Conservation (phyloP, 2,329 filamentous ascomycete species). For the Talaromyces islandicus region DNA sequence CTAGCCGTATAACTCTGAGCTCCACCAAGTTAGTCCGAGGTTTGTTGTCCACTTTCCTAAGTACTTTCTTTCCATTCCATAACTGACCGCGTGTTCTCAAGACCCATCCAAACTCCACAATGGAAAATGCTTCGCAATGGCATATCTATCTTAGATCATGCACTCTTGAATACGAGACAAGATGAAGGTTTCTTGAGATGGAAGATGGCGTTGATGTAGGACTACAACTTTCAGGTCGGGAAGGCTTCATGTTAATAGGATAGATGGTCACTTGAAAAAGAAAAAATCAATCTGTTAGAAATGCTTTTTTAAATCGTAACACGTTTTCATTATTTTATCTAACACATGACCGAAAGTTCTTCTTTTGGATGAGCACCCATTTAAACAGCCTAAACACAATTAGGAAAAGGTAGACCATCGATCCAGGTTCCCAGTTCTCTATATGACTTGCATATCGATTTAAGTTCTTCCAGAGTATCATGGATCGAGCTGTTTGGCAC, state of each 20-base stretch:
- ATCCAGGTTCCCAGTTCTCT: slow-evolving; percentile 37
- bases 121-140: not conserved
- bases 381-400: not conserved
- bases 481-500: slow-evolving; percentile 37
- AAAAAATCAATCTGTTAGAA: not conserved
- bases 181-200: not conserved
- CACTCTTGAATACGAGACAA: not conserved
- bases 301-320: not conserved
- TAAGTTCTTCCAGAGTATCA: slow-evolving; percentile 26
- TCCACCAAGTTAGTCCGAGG: slow-evolving; percentile 35
- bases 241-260: not conserved
- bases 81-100: slow-evolving; percentile 12
- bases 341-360: not conserved
- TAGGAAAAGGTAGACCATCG: slow-evolving; percentile 20
- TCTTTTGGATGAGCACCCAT: not conserved
- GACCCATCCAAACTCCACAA: slow-evolving; percentile 42
- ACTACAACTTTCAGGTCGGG: not conserved
- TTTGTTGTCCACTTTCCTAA: slow-evolving; percentile 14
- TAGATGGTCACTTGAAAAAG: not conserved
- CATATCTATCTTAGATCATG: not conserved
- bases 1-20: slow-evolving; percentile 25
- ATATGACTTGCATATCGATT: slow-evolving; percentile 31
- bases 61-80: not conserved
- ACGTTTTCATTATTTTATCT: not conserved
- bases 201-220: slow-evolving; percentile 1